These are phyloP conservation scores for Beauveria scarabaeidicola DNA, from an alignment of 2,329 filamentous ascomycete species.

Conservation along the genomic window DNA sequence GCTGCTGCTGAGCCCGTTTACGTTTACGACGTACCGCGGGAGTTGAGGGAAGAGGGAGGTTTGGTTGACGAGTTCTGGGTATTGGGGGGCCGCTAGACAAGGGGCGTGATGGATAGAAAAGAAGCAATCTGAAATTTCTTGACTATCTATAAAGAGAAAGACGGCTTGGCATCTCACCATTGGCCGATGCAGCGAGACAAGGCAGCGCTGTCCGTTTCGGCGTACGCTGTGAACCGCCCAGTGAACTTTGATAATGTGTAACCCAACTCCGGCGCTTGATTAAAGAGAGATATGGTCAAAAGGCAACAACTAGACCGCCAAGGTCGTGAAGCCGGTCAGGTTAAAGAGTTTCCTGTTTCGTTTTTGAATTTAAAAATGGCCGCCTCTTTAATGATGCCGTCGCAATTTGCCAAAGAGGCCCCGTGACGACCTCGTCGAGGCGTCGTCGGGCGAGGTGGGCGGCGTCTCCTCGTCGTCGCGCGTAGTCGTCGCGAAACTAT, in stretches of 20 bases:
- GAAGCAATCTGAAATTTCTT: background rate
- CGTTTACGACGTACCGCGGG: conserved; percentile 75
- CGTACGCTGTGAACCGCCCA: conserved; percentile 6
- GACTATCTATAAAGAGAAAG: background rate
- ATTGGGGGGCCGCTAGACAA: too few relatives aligned
- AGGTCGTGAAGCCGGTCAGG: background rate
- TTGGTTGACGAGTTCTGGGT: too few relatives aligned
- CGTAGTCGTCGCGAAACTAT: conserved; percentile 26
- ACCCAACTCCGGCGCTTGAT: conserved; percentile 9
- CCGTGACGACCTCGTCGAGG: conserved; percentile 19
- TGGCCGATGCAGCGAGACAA: background rate
- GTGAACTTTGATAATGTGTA: too few relatives aligned
- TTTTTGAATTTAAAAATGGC: background rate
- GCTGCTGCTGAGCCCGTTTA: conserved; percentile 66
- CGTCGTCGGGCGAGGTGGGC: conserved; percentile 27
- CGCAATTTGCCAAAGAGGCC: conserved; percentile 18
- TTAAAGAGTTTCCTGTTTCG: background rate
- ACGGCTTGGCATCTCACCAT: background rate
- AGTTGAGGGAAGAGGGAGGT: conserved; percentile 39
- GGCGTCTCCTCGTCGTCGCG: conserved; percentile 24
- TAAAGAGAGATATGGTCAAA: background rate
- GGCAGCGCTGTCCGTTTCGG: background rate
- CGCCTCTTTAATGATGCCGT: background rate
- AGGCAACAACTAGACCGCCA: background rate
- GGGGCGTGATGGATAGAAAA: background rate